A percentile compares a stretch with the other conserved stretches of the same genome.
Conservation (phyloP, 495 filamentous ascomycete genomes). For the Usnea hakonensis region DNA sequence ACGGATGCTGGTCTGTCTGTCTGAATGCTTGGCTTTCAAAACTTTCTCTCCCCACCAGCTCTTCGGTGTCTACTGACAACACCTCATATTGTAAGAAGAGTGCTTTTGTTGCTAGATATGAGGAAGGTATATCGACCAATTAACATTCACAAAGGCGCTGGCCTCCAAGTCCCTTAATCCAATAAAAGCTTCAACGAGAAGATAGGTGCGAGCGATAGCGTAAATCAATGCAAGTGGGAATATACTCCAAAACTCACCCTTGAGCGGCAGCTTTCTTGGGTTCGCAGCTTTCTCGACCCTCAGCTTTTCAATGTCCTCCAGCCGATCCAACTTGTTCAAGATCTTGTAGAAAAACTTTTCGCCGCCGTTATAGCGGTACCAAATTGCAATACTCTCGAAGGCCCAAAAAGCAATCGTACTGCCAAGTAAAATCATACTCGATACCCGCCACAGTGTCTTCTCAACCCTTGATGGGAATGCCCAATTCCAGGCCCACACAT, state of each 20-base stretch:
- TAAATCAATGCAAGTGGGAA: neutral
- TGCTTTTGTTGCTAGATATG: constrained; percentile 22
- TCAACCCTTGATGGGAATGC: too few species aligned
- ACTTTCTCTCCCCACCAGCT: too few species aligned
- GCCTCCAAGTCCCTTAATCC: constrained; percentile 8
- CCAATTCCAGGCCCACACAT: too few species aligned
- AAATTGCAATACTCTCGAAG: neutral
- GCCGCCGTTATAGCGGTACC: neutral
- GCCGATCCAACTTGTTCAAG: neutral
- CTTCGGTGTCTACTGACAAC: neutral
- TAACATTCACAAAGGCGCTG: constrained; percentile 4
- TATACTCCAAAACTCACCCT: neutral
- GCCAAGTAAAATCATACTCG: neutral
- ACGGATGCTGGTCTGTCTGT: too few species aligned
- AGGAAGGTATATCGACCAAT: constrained; percentile 15
- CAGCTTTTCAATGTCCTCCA: neutral
- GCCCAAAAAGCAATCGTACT: neutral
- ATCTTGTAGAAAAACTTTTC: neutral
- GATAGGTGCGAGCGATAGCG: constrained; percentile 6
- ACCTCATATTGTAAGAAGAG: neutral
- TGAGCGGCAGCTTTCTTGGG: neutral
- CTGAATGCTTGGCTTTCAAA: too few species aligned
- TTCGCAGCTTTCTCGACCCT: neutral
- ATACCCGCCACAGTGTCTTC: too few species aligned
- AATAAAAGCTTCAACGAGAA: constrained; percentile 13